These are phyloP conservation scores for Chrysanthemum makinoi DNA, from an alignment of 129 eudicot species.

Conservation along the genomic window DNA sequence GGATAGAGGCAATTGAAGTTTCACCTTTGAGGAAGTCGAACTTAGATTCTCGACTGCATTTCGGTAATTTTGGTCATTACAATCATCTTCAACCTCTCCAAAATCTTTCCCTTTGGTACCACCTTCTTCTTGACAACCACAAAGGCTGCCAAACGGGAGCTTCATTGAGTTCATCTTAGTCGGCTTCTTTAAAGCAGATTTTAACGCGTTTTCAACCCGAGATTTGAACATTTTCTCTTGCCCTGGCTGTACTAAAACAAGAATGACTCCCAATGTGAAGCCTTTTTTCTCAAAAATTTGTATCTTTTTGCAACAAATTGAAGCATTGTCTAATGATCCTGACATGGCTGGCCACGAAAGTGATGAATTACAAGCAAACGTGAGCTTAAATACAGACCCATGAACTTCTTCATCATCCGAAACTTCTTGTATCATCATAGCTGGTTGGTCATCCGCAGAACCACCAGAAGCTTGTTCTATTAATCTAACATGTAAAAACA, in stretches of 20 bases:
- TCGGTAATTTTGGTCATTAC: slow-evolving; percentile 42
- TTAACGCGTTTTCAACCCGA: slow-evolving; percentile 65
- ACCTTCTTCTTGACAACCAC: slow-evolving; percentile 96
- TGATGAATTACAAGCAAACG: slow-evolving; percentile 77
- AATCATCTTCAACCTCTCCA: slow-evolving; percentile 72
- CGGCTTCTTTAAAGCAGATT: slow-evolving; percentile 67
- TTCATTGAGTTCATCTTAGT: slow-evolving; percentile 52
- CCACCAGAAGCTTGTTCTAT: slow-evolving; percentile 88
- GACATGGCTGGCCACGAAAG: slow-evolving; percentile 94
- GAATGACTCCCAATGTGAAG: slow-evolving; percentile 71
- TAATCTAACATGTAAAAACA: slow-evolving; percentile 85
- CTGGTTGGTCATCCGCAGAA: slow-evolving; percentile 72
- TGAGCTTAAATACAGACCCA: slow-evolving; percentile 66
- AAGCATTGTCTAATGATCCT: slow-evolving; percentile 67
- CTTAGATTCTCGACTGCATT: slow-evolving; percentile 54
- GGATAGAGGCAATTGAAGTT: slow-evolving; percentile 64
- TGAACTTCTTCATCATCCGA: slow-evolving; percentile 63
- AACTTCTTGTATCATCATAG: slow-evolving; percentile 75
- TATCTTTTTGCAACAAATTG: slow-evolving; percentile 84
- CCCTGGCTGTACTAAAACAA: slow-evolving; percentile 67
- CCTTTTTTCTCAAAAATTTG: slow-evolving; percentile 98
- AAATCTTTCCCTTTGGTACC: slow-evolving; percentile 56
- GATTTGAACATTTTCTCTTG: slow-evolving; percentile 68
- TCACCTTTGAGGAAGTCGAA: slow-evolving; percentile 31
- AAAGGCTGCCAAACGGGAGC: slow-evolving; percentile 82